phyloP scores from a whole-genome alignment of 805 yeast species.

The Candida piceae region DNA sequence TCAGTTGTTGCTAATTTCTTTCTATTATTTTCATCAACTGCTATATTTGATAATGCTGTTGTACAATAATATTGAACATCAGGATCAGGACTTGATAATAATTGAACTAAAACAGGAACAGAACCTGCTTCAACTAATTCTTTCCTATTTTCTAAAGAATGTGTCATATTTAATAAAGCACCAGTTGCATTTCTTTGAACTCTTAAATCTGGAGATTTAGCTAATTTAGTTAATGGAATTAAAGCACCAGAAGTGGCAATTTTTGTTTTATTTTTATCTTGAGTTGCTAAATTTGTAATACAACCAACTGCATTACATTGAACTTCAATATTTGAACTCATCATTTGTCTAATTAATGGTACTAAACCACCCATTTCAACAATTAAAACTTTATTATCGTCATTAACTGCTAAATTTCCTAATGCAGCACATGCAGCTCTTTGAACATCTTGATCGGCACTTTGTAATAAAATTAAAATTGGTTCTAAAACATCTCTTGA shows the following conservation, averaged over 20 bases:
- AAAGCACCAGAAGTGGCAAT: constrained; percentile 96
- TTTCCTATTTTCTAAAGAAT: constrained; percentile 91
- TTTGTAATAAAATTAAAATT: constrained; percentile 78
- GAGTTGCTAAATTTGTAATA: constrained; percentile 95
- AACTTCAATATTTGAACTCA: constrained; percentile 93
- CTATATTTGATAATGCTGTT: constrained; percentile 93
- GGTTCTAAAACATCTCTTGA: constrained; percentile 91
- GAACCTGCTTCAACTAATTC: constrained; percentile 98
- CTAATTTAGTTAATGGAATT: constrained; percentile 88
- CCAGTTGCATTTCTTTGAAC: constrained; percentile 99
- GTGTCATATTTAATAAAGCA: constrained; percentile 96
- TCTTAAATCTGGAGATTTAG: constrained; percentile 88
- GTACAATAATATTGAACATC: constrained; percentile 99
- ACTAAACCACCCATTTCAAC: constrained; percentile 98
- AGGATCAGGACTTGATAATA: constrained; percentile 81
- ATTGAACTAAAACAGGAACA: constrained; percentile 88
- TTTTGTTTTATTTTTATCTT: constrained; percentile 92
- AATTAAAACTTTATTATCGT: constrained; percentile 85
- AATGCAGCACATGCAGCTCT: constrained; percentile 98
- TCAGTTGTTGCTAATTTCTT: constrained; percentile 86
- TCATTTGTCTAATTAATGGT: constrained; percentile 95
- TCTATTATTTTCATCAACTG: constrained; percentile 91
- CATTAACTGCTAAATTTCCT: constrained; percentile 97
- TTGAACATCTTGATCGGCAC: constrained; percentile 90
- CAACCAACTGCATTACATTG: constrained; percentile 99